Conservation (phyloP, 495 filamentous ascomycete species). For the Gamarada debralockiae region DNA sequence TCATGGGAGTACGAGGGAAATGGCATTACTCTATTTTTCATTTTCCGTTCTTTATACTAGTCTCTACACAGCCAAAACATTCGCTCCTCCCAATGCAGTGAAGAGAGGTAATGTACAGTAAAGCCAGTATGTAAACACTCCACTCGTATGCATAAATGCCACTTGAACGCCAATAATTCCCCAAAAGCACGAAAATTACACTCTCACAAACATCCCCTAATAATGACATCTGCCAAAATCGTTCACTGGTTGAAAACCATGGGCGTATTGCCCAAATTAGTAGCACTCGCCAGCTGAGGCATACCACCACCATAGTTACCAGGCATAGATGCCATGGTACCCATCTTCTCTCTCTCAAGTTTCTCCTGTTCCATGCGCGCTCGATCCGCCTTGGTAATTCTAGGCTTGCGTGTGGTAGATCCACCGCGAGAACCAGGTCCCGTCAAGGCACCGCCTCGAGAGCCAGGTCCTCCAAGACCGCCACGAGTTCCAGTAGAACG, state of each 20-base stretch:
- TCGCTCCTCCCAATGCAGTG: conserved; percentile 13
- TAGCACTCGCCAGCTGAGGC: conserved; percentile 21
- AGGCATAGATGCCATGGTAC: conserved; percentile 18
- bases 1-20: no score
- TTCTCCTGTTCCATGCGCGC: conserved; percentile 66
- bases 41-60: neutral
- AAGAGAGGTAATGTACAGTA: conserved; percentile 5
- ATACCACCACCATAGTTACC: conserved; percentile 20
- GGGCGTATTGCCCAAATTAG: conserved; percentile 23
- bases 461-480: conserved; percentile 33
- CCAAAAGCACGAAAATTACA: conserved; percentile 3
- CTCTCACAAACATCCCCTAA: neutral
- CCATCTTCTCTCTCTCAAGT: conserved; percentile 58
- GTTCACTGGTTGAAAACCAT: conserved; percentile 26
- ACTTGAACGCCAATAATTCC: neutral
- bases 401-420: conserved; percentile 68
- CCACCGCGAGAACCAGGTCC: conserved; percentile 78
- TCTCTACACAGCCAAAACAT: neutral
- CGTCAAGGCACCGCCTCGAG: conserved; percentile 32
- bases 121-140: neutral
- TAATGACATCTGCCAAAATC: neutral
- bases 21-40: neutral
- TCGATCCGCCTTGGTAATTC: conserved; percentile 72
- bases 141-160: neutral
- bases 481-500: conserved; percentile 41